Conservation (phyloP, 2,329 filamentous ascomycete genomes). For the Phoma herbarum region DNA sequence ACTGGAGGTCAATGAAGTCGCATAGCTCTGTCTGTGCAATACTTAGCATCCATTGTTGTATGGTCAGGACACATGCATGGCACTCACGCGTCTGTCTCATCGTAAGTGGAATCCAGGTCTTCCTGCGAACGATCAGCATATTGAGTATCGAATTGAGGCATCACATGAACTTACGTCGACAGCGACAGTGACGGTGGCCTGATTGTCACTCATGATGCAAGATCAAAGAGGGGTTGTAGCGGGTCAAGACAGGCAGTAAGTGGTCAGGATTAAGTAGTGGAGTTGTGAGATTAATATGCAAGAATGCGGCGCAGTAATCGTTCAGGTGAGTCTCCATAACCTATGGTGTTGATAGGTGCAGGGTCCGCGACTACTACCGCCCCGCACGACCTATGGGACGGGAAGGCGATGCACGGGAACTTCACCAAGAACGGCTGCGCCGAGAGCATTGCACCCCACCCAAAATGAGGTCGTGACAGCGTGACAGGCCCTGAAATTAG, state of each 20-base stretch:
- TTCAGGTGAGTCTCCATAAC: neutral
- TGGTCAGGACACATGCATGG: neutral
- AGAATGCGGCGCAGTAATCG: constrained; percentile 8
- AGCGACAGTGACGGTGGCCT: constrained; percentile 7
- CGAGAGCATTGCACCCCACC: constrained; percentile 8
- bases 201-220: constrained; percentile 10
- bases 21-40: constrained; percentile 11
- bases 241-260: neutral
- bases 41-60: neutral
- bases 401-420: constrained; percentile 11
- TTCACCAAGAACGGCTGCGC: constrained; percentile 11
- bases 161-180: constrained; percentile 14
- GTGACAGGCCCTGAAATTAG: neutral
- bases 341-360: constrained; percentile 6
- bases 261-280: constrained; percentile 7
- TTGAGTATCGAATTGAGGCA: neutral
- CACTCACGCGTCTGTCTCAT: constrained; percentile 12
- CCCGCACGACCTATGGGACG: constrained; percentile 2
- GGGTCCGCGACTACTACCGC: neutral
- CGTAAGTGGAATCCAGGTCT: constrained; percentile 13
- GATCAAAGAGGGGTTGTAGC: neutral
- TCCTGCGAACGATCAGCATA: constrained; percentile 1
- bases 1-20: constrained; percentile 41
- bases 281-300: neutral
- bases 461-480: neutral